Evolutionary conservation across 78 protist genomes (phyloP), one percentile per base, ranked within the genome.

Genomic region (Monocercomonoides exilis): DNA sequence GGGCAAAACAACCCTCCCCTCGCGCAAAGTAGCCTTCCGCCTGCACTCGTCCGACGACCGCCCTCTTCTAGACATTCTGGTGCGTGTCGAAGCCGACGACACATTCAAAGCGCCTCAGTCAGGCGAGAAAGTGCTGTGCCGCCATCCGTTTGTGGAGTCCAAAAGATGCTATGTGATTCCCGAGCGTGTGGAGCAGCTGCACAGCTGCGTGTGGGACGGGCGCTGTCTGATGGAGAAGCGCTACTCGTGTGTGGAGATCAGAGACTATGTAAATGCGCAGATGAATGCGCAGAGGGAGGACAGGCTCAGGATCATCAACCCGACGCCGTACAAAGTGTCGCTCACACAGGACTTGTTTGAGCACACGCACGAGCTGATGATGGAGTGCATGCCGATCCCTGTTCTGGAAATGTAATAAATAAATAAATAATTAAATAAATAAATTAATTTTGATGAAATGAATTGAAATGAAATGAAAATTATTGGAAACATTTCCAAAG

Each of bases 91-190:
- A n/a, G n/a, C n/a, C n/a, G n/a, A n/a, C n/a, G n/a, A n/a, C n/a
- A n/a, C n/a, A n/a, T n/a, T n/a, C n/a, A n/a, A n/a, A n/a, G n/a
- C n/a, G n/a, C n/a, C n/a, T n/a, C n/a, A n/a, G n/a, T n/a, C n/a
- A 36, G 95, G 94, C 44, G 64, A 91, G 84, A 43, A 36, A 5
- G 63, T 94, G 32, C 45, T 94, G 35, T 92, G 93, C 44, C 85
- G 90, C 29, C 94, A 93, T 64, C 95, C 95, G 41, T 90, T 92
- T 41, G 89, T 85, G 46, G 92, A 92, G 77, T 85, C 84, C 64
- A 92, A 93, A 79, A 43, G 95, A 38, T 92, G 88, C 1, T 42
- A 45, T 32, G 92, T 92, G 4, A 81, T 87, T 1, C 92, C 92
- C 6, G 11, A 3, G 0, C 0, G 42, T 32, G 93, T 93, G 41